A percentile compares a stretch with the other conserved stretches of the same genome.
phyloP scores from a whole-genome alignment of 495 filamentous ascomycete species.

The Thermochaetoides thermophila region DNA sequence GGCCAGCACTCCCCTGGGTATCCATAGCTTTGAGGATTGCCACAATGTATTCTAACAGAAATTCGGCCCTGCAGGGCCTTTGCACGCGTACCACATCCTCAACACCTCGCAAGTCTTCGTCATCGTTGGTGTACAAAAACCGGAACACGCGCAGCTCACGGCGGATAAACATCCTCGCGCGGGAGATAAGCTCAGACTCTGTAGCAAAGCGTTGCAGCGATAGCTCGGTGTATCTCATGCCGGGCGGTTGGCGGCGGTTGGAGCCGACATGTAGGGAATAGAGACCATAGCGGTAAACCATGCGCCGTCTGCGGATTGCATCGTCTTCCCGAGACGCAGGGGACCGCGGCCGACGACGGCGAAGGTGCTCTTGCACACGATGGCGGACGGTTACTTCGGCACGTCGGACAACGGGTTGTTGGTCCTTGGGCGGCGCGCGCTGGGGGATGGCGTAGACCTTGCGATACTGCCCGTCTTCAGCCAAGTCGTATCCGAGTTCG shows the following conservation, averaged over 20 bases:
- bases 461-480: constrained; percentile 20
- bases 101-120: constrained; percentile 12
- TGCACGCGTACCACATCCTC: constrained; percentile 17
- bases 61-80: constrained; percentile 60
- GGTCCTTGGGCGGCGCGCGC: no score
- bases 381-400: no score
- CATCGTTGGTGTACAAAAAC: constrained; percentile 36
- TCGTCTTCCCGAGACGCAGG: constrained; percentile 27
- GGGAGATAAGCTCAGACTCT: constrained; percentile 52
- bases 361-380: no score
- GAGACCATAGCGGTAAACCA: constrained; percentile 54
- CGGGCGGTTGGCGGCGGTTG: constrained; percentile 38
- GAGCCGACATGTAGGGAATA: constrained; percentile 68
- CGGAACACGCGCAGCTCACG: constrained; percentile 68
- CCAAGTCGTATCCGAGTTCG: constrained; percentile 48
- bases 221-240: constrained; percentile 50
- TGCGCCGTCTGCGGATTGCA: constrained; percentile 48
- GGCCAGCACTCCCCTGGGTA: constrained; percentile 59
- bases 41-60: constrained; percentile 66
- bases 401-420: no score
- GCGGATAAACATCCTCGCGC: constrained; percentile 63
- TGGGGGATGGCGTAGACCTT: constrained; percentile 21
- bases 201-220: constrained; percentile 46
- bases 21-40: constrained; percentile 75
- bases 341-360: no score